Evolutionary conservation across 2,329 filamentous ascomycete species (phyloP).

Genomic region (Fusarium xyrophilum): DNA sequence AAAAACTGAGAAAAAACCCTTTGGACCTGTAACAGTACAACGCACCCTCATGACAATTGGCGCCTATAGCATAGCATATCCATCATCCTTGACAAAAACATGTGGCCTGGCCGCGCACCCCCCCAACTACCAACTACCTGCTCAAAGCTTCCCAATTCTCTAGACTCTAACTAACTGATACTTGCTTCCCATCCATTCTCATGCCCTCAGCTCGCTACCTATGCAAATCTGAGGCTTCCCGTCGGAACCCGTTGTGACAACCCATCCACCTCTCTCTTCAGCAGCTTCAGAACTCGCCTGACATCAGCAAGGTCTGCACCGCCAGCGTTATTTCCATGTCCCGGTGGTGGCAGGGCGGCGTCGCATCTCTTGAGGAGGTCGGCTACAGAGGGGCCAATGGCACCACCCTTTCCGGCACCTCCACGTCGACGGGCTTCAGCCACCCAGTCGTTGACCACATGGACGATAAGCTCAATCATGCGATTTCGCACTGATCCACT

Average conservation of each 20-base stretch:
- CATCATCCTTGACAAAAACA: conserved; percentile 39
- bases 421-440: conserved; percentile 58
- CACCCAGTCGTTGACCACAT: conserved; percentile 58
- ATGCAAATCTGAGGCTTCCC: conserved; percentile 56
- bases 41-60: conserved; percentile 41
- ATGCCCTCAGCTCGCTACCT: conserved; percentile 27
- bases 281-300: conserved; percentile 50
- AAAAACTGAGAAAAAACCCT: conserved; percentile 27
- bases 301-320: conserved; percentile 55
- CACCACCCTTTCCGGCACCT: conserved; percentile 49
- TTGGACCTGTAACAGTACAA: conserved; percentile 42
- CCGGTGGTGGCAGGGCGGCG: conserved; percentile 50
- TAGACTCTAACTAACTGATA: conserved; percentile 5
- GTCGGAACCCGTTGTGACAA: conserved; percentile 53
- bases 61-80: conserved; percentile 43
- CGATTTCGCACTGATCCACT: conserved; percentile 57
- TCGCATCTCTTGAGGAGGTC: conserved; percentile 62
- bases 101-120: conserved; percentile 28
- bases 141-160: conserved; percentile 24
- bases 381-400: conserved; percentile 53
- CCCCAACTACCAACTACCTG: conserved; percentile 27
- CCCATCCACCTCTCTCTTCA: conserved; percentile 54
- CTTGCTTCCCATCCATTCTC: background rate
- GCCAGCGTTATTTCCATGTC: conserved; percentile 53
- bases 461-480: conserved; percentile 63